Evolutionary conservation across 768 basidiomycete species (phyloP), one percentile per base, ranked within the genome.

Genomic region (Leccinum obscurum): DNA sequence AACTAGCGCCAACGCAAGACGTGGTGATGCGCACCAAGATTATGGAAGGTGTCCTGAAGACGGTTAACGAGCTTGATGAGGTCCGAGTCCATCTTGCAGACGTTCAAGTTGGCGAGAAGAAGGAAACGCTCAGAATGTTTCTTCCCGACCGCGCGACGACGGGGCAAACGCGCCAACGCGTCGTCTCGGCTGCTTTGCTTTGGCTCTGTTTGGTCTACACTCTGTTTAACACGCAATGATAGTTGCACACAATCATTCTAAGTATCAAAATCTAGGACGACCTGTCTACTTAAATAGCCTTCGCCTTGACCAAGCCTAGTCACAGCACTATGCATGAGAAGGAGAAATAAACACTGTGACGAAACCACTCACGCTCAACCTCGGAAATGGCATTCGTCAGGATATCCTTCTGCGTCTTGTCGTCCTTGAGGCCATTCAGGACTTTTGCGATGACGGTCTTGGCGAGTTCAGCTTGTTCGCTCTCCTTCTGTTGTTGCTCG

Each of bases 401-500:
- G 67, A 97, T 86, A 4, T 95, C 93, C 69, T 81, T 86, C 81
- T 95, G 94, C 28, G 86, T 84, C 84, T 90, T 95, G 78, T 94
- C 90, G 67, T 98, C 95, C 74, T 84, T 79, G 64, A 98, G 76
- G 68, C 81, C 81, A 72, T 87, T 86, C 72, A 92, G 81, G 64
- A 98, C 96, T 75, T 92, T 93, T 60, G 87, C 85, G 68, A 97
- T 91, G 73, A 99, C 90, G 55, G 81, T 78, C 83, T 89, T 87
- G 64, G 94, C 89, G 59, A 99, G 87, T 54, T 93, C 91, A 34
- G 87, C 83, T 84, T 99, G 97, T 80, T 99, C 94, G 71, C 85
- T 90, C 82, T 99, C 95, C 82, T 97, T 94, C 72, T 86, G 82
- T 74, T 95, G 93, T 73, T 97, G 95, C 81, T 98, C 96, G 77